Evolutionary conservation across 345 rosid genomes (phyloP).

Genomic region (Cardamine resedifolia): DNA sequence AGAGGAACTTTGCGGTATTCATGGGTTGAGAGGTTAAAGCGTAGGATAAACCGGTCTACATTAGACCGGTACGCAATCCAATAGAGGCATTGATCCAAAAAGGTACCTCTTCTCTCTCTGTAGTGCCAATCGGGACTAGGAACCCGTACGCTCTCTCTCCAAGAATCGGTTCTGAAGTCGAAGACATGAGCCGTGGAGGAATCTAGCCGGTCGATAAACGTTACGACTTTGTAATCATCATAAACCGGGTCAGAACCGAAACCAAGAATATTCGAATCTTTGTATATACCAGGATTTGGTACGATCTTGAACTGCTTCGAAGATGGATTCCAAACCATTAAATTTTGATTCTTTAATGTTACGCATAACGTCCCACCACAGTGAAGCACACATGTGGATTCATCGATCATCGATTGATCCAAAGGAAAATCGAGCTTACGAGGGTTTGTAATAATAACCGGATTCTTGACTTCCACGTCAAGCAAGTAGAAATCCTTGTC

Average conservation of each 20-base stretch:
- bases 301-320: slow-evolving; percentile 28
- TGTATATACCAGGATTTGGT: slow-evolving; percentile 29
- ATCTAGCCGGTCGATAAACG: slow-evolving; percentile 24
- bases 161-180: slow-evolving; percentile 23
- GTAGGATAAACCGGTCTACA: slow-evolving; percentile 27
- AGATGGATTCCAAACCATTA: slow-evolving; percentile 33
- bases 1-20: slow-evolving; percentile 18
- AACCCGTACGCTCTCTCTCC: slow-evolving; percentile 18
- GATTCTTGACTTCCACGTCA: slow-evolving; percentile 26
- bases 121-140: slow-evolving; percentile 34
- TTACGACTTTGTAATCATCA: slow-evolving; percentile 32
- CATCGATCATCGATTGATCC: slow-evolving; percentile 27
- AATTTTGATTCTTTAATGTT: slow-evolving; percentile 27
- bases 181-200: slow-evolving; percentile 17
- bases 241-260: slow-evolving; percentile 31
- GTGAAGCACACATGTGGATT: slow-evolving; percentile 29
- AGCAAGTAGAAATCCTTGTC: slow-evolving; percentile 30
- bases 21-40: slow-evolving; percentile 27
- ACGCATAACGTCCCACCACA: slow-evolving; percentile 37
- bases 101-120: slow-evolving; percentile 27
- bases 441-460: not conserved
- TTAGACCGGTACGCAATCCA: slow-evolving; percentile 37
- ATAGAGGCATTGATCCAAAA: slow-evolving; percentile 19
- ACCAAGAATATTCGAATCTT: slow-evolving; percentile 25
- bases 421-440: slow-evolving; percentile 21